Evolutionary conservation across 345 rosid genomes (phyloP), one percentile per base, ranked within the genome.

Genomic region (Boechera stricta): DNA sequence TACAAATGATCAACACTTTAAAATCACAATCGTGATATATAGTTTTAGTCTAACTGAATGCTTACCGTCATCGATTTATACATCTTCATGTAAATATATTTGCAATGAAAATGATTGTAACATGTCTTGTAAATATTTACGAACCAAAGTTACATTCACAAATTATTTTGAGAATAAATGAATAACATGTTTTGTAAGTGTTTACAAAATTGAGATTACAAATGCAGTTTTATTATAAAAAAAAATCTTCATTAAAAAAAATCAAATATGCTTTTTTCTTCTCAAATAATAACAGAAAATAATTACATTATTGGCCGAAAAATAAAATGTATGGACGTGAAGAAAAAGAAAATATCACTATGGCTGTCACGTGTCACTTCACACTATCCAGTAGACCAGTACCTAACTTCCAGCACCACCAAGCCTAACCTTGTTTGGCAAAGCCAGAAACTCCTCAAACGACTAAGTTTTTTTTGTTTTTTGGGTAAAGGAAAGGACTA

Each of bases 361-460:
- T 42, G 64, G 8, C 15, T 21, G 29, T 28, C 29, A 28, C 29
- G 29, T 28, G 29, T 28, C 29, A 28, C 3, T 28, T 28, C 29
- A 28, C 3, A 28, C 3, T 16, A 28, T 72, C 62, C 21, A 36
- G 61, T 54, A 53, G 64, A 53, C 45, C 54, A 54, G 15, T 21
- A 48, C 71, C 77, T 54, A 73, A 64, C 24, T 11, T 55, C 26
- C 56, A 74, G 32, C 33, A 71, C 61, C 61, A 44, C 16, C 10
- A 42, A 52, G 64, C 63, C 77, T 42, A 73, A 64, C 56, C 63
- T 53, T 54, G 32, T 49, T 73, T 39, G 49, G 18, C 49, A 39
- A 62, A 4, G 42, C 67, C 35, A 24, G 5, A 68, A 68, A 67
- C 71, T 51, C 48, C 33, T 36, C 33, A 11, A n/a, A 7, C 4